Evolutionary conservation across 441 rosid genomes (phyloP).

Genomic region (Syzygium syzygioides): DNA sequence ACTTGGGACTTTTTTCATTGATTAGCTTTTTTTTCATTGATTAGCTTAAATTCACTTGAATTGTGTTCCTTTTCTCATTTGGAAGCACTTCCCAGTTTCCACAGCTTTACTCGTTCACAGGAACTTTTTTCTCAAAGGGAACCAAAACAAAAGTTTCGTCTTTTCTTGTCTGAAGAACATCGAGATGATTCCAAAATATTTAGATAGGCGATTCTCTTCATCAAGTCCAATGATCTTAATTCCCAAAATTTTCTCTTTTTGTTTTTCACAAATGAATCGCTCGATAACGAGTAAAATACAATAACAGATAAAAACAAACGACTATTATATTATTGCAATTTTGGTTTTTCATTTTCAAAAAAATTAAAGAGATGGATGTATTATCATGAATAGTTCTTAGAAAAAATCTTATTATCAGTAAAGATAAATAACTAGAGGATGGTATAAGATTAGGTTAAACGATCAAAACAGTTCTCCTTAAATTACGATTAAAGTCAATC

Average conservation of each 20-base stretch:
- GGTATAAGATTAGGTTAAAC: neutral
- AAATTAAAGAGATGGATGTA: neutral
- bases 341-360: neutral
- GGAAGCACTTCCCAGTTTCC: neutral
- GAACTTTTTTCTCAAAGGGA: neutral
- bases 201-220: neutral
- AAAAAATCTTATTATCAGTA: neutral
- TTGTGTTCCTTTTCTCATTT: neutral
- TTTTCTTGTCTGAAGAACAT: neutral
- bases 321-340: neutral
- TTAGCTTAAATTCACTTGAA: neutral
- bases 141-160: neutral
- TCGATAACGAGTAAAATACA: accelerated
- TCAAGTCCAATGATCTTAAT: neutral
- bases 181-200: neutral
- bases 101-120: neutral
- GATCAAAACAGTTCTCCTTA: neutral
- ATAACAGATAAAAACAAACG: neutral
- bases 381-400: neutral
- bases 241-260: neutral
- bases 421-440: neutral
- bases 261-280: neutral
- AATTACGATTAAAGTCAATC: neutral
- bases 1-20: neutral
- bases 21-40: neutral